Evolutionary conservation across 192 early-diverging fungal species (phyloP), one percentile per base, ranked within the genome.

Genomic region (Backusella circina): DNA sequence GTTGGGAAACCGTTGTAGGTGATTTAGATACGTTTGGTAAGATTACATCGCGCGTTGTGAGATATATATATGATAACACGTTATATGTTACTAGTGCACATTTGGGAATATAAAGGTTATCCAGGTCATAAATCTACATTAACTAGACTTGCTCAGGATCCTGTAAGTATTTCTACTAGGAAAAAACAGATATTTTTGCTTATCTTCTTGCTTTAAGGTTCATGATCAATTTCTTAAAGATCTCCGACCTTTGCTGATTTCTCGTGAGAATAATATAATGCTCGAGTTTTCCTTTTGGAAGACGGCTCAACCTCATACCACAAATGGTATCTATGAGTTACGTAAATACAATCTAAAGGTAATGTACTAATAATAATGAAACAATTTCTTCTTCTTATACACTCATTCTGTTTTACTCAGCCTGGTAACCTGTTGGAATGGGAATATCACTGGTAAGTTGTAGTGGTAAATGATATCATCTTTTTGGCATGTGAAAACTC

Each of bases 101-200:
- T 98, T 75, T 98, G 96, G 96, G 94, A 98, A 82, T 98, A 96
- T 85, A 84, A 95, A 74, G 93, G 95, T 8, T 98, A 98, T 72
- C 88, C 86, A 13, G 95, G 92, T 15, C 92, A 95, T 80, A 82
- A 90, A 32, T 83, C 90, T 47, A 91, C 92, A 12, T 87, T 89
- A 74, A 75, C 79, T 9, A 75, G 88, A 67, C 85, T 94, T 65
- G 79, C 82, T 2, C 78, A 85, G 23, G 93, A 96, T 71, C 77
- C 84, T 16, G 90, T 90, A 82, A 80, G 83, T 80, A 57, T n/a
- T 21, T 0, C 32, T 28, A 41, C n/a, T 36, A 23, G 2, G 61
- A 15, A 30, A n/a, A 10, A 36, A 68, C 15, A n/a, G n/a, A n/a
- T n/a, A n/a, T n/a, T 31, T 12, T 32, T 41, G 18, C 44, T 47